Evolutionary conservation across 805 yeast genomes (phyloP), one percentile per base, ranked within the genome.

Genomic region (Nakazawaea populi): DNA sequence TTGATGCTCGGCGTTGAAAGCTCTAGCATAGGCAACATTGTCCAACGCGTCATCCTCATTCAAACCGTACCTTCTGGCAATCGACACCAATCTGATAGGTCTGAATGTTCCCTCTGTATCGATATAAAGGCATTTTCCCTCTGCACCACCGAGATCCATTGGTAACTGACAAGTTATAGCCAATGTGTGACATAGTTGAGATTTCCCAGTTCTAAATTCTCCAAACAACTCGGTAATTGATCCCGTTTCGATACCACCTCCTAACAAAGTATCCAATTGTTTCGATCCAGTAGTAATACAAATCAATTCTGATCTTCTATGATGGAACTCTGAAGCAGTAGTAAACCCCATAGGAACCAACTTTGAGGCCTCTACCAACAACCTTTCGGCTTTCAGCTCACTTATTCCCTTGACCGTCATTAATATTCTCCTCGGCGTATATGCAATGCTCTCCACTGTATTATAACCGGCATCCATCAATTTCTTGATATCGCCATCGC

Each of bases 41-140:
- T 91, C 96, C 58, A 94, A 74, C n/a, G 96, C 95, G 63, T 89
- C 97, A 60, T 87, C 90, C 24, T 94, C 96, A 58, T 89, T 89
- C 52, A 94, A 75, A 0, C 97, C 97, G 64, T 87, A 94, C 58
- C 99, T 75, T 63, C 85, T 85, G 2, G 97, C 96, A 57, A 94
- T 90, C 0, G 96, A 84, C 7, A 88, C 87, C 58, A 94, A 74
- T 60, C 99, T 79, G 42, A 85, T 85, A 1, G 98, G 97, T 64
- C 99, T 78, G 66, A 94, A 94, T 1, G 99, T 94, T 18, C 97
- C 97, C 65, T 92, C 99, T 0, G 98, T 92, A 63, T 94, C 99
- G 54, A 94, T 91, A 64, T 88, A 94, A 50, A 94, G 73, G 67
- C 97, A 92, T 68, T 94, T 90, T 35, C 99, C 99, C 71, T 94